A percentile compares a stretch with the other conserved stretches of the same genome.
phyloP scores from a whole-genome alignment of 2,329 filamentous ascomycete genomes.

The Colletotrichum musicola region DNA sequence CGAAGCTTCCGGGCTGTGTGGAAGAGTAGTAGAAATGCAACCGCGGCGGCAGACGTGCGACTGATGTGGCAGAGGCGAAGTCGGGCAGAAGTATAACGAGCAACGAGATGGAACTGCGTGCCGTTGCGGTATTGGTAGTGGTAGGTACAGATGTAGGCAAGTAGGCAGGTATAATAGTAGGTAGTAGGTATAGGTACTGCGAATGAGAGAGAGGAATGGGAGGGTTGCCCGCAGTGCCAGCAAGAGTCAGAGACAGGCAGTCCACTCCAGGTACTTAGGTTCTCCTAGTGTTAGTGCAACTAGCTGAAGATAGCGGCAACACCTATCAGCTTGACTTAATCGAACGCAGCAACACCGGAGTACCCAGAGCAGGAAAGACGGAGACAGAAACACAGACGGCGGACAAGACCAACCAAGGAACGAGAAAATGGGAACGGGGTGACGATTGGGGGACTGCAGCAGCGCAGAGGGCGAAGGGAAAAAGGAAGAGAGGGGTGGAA shows the following conservation, averaged over 20 bases:
- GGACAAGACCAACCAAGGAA: conserved; percentile 22
- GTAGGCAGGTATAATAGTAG: neutral
- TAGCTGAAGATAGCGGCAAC: too few relatives aligned
- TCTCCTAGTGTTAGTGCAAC: too few relatives aligned
- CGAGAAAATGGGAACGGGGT: conserved; percentile 27
- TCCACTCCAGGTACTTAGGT: too few relatives aligned
- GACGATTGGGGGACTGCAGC: conserved; percentile 1
- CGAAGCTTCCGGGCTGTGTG: conserved; percentile 4
- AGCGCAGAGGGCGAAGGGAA: neutral
- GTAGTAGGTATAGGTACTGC: neutral
- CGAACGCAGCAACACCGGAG: neutral
- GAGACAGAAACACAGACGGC: conserved; percentile 1
- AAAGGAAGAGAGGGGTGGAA: neutral
- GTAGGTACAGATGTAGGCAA: too few relatives aligned
- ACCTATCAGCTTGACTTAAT: too few relatives aligned
- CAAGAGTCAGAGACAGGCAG: neutral
- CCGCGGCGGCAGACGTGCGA: conserved; percentile 12
- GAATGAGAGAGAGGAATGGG: neutral
- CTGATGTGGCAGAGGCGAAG: conserved; percentile 32
- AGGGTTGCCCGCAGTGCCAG: conserved; percentile 2
- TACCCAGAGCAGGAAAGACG: conserved; percentile 1
- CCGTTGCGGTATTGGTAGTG: neutral
- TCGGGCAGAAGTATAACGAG: neutral
- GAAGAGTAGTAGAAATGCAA: conserved; percentile 2
- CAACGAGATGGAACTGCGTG: neutral